These are phyloP conservation scores for Neocatenulostroma microsporum DNA, from an alignment of 2,329 filamentous ascomycete genomes.

Conservation along the genomic window DNA sequence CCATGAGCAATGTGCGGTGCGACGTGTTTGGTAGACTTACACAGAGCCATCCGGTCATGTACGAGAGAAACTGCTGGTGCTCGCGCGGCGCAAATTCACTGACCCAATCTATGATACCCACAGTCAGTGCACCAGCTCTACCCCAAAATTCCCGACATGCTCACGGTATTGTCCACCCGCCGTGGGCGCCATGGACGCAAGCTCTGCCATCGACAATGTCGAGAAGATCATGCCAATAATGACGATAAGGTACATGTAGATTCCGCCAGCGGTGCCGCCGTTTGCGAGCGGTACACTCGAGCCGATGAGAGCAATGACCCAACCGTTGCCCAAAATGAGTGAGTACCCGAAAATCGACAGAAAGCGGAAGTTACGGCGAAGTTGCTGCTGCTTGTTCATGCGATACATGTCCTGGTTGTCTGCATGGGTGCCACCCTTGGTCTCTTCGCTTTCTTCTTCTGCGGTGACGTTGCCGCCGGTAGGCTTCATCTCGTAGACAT, in stretches of 20 bases:
- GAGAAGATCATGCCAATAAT: constrained; percentile 29
- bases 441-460: no score
- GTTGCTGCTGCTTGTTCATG: no score
- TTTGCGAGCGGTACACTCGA: constrained; percentile 16
- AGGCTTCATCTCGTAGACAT: no score
- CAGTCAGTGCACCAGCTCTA: constrained; percentile 2
- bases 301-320: not conserved
- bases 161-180: constrained; percentile 13
- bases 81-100: constrained; percentile 33
- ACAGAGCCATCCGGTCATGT: constrained; percentile 18
- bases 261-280: constrained; percentile 24
- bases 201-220: constrained; percentile 27
- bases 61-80: constrained; percentile 35
- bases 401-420: no score
- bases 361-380: no score
- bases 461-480: no score
- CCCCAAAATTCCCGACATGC: not conserved
- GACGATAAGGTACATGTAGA: constrained; percentile 30
- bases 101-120: constrained; percentile 7
- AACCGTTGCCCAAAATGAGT: no score
- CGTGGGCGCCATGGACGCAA: constrained; percentile 30
- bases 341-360: no score
- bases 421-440: no score
- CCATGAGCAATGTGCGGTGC: no score
- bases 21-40: no score